These are phyloP conservation scores for Vigna trinervia DNA, from an alignment of 306 rosid genomes.

Conservation along the genomic window DNA sequence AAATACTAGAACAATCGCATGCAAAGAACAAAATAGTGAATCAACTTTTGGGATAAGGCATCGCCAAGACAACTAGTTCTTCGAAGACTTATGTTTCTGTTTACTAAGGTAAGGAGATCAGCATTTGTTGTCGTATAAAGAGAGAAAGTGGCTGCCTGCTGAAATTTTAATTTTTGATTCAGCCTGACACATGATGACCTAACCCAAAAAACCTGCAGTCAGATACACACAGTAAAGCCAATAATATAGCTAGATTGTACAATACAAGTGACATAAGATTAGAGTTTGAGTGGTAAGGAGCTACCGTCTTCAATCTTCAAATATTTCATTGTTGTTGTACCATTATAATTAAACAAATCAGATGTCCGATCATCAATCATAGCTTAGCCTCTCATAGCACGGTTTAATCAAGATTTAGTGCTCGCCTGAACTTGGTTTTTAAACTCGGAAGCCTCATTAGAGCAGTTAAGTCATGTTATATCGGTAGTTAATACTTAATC, in stretches of 20 bases:
- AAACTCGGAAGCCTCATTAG: too few relatives aligned
- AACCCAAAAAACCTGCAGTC: neutral
- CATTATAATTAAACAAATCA: too few relatives aligned
- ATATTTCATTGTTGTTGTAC: neutral
- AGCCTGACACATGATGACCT: neutral
- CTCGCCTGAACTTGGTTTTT: too few relatives aligned
- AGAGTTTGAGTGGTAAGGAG: neutral
- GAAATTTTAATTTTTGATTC: neutral
- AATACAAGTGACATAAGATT: neutral
- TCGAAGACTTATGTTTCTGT: neutral
- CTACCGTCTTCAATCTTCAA: neutral
- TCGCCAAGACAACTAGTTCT: neutral
- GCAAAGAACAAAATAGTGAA: neutral
- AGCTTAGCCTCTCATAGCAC: too few relatives aligned
- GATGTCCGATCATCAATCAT: too few relatives aligned
- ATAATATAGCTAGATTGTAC: neutral
- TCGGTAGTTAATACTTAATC: too few relatives aligned
- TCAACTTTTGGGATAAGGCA: slow-evolving; percentile 1
- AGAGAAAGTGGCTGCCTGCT: neutral
- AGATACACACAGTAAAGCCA: neutral
- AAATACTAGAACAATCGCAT: neutral
- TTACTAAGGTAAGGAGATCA: too few relatives aligned
- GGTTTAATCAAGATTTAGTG: too few relatives aligned
- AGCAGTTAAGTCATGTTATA: too few relatives aligned
- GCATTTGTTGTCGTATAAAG: neutral